A percentile compares a stretch with the other conserved stretches of the same genome.
phyloP scores from a whole-genome alignment of 1,139 yeast species.

The Zygosaccharomyces sapae region DNA sequence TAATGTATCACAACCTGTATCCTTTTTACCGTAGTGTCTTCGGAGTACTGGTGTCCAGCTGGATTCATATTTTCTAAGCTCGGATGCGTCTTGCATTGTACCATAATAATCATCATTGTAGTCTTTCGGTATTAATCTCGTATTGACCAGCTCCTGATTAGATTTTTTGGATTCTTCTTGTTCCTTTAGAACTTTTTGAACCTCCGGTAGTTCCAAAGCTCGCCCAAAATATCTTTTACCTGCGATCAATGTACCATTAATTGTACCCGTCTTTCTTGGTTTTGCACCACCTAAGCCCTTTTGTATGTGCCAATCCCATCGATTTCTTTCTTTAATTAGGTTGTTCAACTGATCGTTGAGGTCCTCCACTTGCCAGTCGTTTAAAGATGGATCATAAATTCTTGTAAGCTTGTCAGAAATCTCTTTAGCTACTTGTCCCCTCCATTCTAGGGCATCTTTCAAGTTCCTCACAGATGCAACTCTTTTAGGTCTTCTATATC shows the following conservation, averaged over 20 bases:
- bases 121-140: conserved; percentile 10
- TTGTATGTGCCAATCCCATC: conserved; percentile 76
- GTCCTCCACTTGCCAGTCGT: conserved; percentile 63
- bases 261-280: conserved; percentile 20
- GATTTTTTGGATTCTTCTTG: conserved; percentile 32
- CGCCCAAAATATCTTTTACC: conserved; percentile 78
- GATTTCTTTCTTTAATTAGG: conserved; percentile 58
- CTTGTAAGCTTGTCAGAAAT: conserved; percentile 57
- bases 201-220: conserved; percentile 81
- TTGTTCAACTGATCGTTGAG: conserved; percentile 72
- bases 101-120: conserved; percentile 11
- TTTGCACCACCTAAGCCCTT: conserved; percentile 59
- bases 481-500: conserved; percentile 57
- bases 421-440: conserved; percentile 61
- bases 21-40: conserved; percentile 4
- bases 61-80: conserved; percentile 12
- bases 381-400: conserved; percentile 59
- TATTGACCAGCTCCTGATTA: conserved; percentile 17
- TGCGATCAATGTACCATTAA: conserved; percentile 27
- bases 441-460: conserved; percentile 73
- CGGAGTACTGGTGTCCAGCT: conserved; percentile 15
- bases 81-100: not conserved
- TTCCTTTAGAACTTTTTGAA: conserved; percentile 48
- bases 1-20: not conserved
- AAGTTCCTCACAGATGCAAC: conserved; percentile 52